phyloP scores from a whole-genome alignment of 306 rosid species.

The Begonia fuchsioides region DNA sequence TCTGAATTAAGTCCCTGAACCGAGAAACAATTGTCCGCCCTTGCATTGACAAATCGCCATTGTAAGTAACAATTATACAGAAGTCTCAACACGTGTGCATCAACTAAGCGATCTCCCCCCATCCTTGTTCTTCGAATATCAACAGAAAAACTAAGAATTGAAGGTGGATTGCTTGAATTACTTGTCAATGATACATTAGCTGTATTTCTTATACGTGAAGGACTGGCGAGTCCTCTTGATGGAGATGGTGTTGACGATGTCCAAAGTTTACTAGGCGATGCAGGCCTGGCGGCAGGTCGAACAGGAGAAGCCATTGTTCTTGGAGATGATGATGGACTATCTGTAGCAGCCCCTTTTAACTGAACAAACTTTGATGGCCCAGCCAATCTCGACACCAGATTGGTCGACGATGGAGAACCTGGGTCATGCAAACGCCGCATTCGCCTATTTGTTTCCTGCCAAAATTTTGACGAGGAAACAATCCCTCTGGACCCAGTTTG shows the following conservation, averaged over 20 bases:
- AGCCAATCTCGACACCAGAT: constrained; percentile 41
- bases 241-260: constrained; percentile 54
- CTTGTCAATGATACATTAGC: constrained; percentile 39
- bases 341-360: constrained; percentile 46
- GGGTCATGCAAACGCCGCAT: constrained; percentile 86
- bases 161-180: constrained; percentile 43
- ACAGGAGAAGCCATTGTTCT: constrained; percentile 65
- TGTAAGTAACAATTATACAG: constrained; percentile 77
- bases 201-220: constrained; percentile 63
- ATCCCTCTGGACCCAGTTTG: constrained; percentile 47
- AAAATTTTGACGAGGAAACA: constrained; percentile 73
- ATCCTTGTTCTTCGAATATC: constrained; percentile 89
- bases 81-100: constrained; percentile 89
- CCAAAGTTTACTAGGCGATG: constrained; percentile 84
- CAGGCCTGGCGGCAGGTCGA: constrained; percentile 57
- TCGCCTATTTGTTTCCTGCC: constrained; percentile 97
- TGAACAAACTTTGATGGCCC: constrained; percentile 36
- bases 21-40: constrained; percentile 84
- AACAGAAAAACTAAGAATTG: constrained; percentile 82
- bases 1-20: constrained; percentile 70
- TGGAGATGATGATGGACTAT: constrained; percentile 52
- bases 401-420: constrained; percentile 64
- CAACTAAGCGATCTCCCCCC: constrained; percentile 83
- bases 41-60: constrained; percentile 98
- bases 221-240: constrained; percentile 62